These are phyloP conservation scores for Fraxinus paxiana DNA, from an alignment of 305 asterid genomes.

Conservation along the genomic window DNA sequence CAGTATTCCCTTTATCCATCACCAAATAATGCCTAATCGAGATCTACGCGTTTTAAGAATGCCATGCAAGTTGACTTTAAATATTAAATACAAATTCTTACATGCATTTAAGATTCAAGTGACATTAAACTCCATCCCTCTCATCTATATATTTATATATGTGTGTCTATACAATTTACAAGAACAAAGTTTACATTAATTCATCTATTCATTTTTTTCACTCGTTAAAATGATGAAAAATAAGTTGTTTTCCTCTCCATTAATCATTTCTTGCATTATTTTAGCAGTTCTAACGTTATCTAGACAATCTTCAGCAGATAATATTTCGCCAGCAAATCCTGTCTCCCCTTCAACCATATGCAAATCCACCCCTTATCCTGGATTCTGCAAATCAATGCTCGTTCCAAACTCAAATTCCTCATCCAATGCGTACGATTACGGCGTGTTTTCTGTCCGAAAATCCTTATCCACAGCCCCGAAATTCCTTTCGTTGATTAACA, in stretches of 20 bases:
- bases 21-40: constrained; percentile 18
- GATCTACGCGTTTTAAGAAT: constrained; percentile 35
- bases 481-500: constrained; percentile 38
- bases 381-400: constrained; percentile 45
- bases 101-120: not conserved
- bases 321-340: constrained; percentile 11
- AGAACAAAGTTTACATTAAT: not conserved
- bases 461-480: constrained; percentile 44
- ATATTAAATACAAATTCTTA: not conserved
- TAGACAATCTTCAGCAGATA: constrained; percentile 10
- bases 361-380: constrained; percentile 53
- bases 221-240: constrained; percentile 21
- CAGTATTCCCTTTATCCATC: not conserved
- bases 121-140: not conserved
- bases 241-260: not conserved
- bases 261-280: constrained; percentile 15
- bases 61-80: constrained; percentile 29
- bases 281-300: constrained; percentile 7
- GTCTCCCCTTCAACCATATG: constrained; percentile 36
- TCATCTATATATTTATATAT: not conserved
- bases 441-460: constrained; percentile 47
- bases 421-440: constrained; percentile 50
- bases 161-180: not conserved
- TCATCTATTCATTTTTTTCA: not conserved
- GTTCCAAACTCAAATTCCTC: constrained; percentile 43